phyloP scores from a whole-genome alignment of 768 basidiomycete genomes.

The Hypholoma sublateritium region DNA sequence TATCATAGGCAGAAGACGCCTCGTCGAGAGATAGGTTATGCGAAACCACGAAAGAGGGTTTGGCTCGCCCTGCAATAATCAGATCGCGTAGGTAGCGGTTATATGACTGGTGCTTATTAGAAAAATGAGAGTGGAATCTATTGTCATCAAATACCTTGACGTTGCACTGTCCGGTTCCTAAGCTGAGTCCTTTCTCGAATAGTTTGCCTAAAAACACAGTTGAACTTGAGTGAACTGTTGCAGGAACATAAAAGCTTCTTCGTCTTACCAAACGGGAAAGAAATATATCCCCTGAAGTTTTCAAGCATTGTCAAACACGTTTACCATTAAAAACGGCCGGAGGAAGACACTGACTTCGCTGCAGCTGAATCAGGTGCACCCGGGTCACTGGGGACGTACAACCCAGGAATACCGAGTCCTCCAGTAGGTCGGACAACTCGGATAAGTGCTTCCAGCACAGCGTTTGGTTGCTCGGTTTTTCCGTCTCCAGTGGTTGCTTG shows the following conservation, averaged over 20 bases:
- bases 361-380: constrained; percentile 53
- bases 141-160: constrained; percentile 37
- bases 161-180: constrained; percentile 58
- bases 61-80: constrained; percentile 52
- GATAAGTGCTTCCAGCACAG: constrained; percentile 49
- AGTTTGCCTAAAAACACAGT: constrained; percentile 29
- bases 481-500: constrained; percentile 53
- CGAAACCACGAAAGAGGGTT: constrained; percentile 55
- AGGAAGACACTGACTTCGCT: constrained; percentile 36
- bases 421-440: constrained; percentile 54
- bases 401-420: constrained; percentile 56
- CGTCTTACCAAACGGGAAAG: constrained; percentile 45
- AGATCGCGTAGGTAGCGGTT: constrained; percentile 55
- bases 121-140: not conserved
- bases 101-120: constrained; percentile 33
- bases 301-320: not conserved
- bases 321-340: not conserved
- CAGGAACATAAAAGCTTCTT: not conserved
- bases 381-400: constrained; percentile 58
- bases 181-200: constrained; percentile 54
- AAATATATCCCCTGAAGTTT: constrained; percentile 42
- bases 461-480: constrained; percentile 57
- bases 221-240: constrained; percentile 4
- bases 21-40: constrained; percentile 50
- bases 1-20: constrained; percentile 49